Base-by-base conservation (phyloP, 2,329 filamentous ascomycete species). In the Amphichorda felina region DNA sequence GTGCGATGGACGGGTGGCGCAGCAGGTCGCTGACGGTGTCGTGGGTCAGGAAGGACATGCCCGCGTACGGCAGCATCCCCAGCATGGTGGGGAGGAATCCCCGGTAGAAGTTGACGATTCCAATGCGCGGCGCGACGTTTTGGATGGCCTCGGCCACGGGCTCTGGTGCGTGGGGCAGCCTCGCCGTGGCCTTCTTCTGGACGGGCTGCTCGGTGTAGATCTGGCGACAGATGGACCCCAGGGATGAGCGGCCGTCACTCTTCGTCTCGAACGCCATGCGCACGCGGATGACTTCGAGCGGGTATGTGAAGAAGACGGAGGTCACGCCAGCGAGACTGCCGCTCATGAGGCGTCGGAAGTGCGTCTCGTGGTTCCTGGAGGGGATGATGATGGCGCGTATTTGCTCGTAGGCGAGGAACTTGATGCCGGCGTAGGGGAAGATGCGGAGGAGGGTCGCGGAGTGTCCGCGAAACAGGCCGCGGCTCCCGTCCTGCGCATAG, bases 371-470 rank as follows among this genome's bases (percentile, higher is more conserved):
- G 5, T 79, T 64, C 35, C 68, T 74, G 26, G 61, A 65, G 2
- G 72, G 73, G 41, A 98, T 96, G 22, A 96, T 52, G 11, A 79
- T 50, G 10, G 81, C 75, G 40, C 91, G 83, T 44, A 95, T 85
- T 59, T 98, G 91, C 57, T 98, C 91, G 63, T 98, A 98, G 31
- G 89, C 88, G 29, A 98, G 73, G 52, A 98, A 98, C 53, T 98
- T 98, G 60, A 96, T 94, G 31, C 84, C 89, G 13, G 89, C 91
- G 56, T 98, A 98, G 5, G 91, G 91, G 49, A 96, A 98, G 43
- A 98, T 94, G 43, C 91, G 80, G 35, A 96, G 69, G 3, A 98
- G 66, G 0, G 91, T 98, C 3, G 88, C 91, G 4, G 87, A 95
- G 56, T 98, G 91, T 6, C 91, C 91, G 35, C 91, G 82, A 61